Evolutionary conservation across 1,139 yeast species (phyloP).

Genomic region (Nematodospora anomalae): DNA sequence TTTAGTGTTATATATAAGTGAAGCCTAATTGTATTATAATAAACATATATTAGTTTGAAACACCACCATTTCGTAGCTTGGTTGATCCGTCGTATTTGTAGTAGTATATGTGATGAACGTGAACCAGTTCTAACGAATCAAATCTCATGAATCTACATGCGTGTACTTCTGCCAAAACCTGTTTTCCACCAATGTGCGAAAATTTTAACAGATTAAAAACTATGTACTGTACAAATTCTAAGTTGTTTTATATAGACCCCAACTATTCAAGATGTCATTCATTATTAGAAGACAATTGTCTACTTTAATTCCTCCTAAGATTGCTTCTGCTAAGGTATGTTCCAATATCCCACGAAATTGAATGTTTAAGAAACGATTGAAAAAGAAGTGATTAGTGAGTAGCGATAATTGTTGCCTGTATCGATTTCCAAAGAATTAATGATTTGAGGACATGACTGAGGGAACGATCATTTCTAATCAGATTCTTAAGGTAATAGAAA

Average conservation of each 20-base stretch:
- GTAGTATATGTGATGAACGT: no score
- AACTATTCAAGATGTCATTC: slow-evolving; percentile 59
- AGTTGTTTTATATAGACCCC: neutral
- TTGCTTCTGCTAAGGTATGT: slow-evolving; percentile 92
- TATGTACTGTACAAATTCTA: neutral
- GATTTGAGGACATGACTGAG: no score
- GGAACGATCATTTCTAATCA: no score
- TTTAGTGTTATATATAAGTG: slow-evolving; percentile 49
- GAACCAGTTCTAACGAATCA: slow-evolving; percentile 18
- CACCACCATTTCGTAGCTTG: no score
- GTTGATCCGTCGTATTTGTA: no score
- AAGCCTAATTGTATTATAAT: slow-evolving; percentile 24
- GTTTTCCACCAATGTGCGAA: slow-evolving; percentile 4
- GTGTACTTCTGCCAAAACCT: slow-evolving; percentile 6
- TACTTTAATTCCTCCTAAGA: slow-evolving; percentile 97
- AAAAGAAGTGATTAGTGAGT: no score
- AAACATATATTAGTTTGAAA: slow-evolving; percentile 10
- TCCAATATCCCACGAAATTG: neutral
- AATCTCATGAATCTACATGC: slow-evolving; percentile 7
- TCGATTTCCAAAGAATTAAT: no score
- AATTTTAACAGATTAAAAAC: slow-evolving; percentile 4
- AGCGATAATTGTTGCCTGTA: no score
- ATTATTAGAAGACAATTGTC: slow-evolving; percentile 91
- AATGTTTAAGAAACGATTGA: neutral
- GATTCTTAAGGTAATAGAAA: no score